These are phyloP conservation scores for Trichomonas tenax DNA, from an alignment of 208 protist species.

Conservation along the genomic window DNA sequence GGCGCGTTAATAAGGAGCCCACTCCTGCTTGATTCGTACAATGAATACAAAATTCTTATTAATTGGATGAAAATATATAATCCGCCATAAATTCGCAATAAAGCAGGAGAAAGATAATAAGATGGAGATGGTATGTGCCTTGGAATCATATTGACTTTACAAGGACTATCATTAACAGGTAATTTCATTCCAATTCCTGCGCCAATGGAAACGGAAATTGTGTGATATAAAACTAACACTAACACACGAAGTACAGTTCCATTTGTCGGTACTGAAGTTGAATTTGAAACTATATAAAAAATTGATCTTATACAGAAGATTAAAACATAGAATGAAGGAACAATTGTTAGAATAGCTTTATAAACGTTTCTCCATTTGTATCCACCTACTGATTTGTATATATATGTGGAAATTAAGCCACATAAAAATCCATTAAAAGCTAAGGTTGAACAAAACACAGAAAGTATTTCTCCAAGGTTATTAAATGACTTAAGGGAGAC, in stretches of 20 bases:
- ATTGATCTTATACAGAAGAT: not conserved
- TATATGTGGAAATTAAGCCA: not conserved
- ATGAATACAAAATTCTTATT: not conserved
- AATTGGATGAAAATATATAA: not conserved
- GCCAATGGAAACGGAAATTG: not conserved
- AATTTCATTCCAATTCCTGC: not conserved
- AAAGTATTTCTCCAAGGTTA: not conserved
- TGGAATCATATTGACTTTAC: not conserved
- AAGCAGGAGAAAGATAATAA: not conserved
- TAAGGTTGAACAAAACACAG: not conserved
- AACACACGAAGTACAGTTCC: not conserved
- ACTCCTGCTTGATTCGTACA: not conserved
- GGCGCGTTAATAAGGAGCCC: not conserved
- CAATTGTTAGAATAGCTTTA: not conserved
- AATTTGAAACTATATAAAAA: not conserved
- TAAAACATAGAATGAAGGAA: not conserved
- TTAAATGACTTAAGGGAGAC: not conserved
- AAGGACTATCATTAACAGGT: not conserved
- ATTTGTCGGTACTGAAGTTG: not conserved
- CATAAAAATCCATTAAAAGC: not conserved
- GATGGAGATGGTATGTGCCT: not conserved
- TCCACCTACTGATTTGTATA: not conserved
- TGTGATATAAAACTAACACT: not conserved
- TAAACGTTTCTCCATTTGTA: not conserved
- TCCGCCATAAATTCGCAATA: not conserved